Evolutionary conservation across 768 basidiomycete species (phyloP), one percentile per base, ranked within the genome.

Genomic region (Macrolepiota dolichaula): DNA sequence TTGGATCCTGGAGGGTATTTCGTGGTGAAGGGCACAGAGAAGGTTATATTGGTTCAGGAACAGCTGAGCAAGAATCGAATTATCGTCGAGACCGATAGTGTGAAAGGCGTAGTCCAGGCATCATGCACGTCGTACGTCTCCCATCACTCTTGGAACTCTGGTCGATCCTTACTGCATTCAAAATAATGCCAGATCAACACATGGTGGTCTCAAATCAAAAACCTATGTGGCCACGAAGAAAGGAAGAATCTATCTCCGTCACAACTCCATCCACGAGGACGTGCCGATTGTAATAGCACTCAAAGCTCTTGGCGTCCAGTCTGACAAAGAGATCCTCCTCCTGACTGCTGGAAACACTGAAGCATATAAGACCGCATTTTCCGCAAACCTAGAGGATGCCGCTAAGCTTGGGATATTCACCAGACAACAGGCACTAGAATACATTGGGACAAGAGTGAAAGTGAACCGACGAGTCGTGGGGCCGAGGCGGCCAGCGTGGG

Each of bases 1-100:
- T 81, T 98, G 61, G 97, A 99, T 76, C 96, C 97, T 11, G 97
- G 97, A n/a, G 97, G 97, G 3, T 98, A 98, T 72, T 99, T 99
- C 73, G 90, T 99, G 61, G 97, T 99, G 55, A 98, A 96, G 75
- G 96, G 96, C 38, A 99, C 96, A 46, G 96, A 99, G 76, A 99
- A 98, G 76, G 97, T 99, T 67, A 99, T 99, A 66, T 80, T 99
- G 63, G 96, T 99, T 6, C 97, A 99, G 73, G 97, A 98, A 72
- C 97, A 99, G 76, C 76, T 98, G 69, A 96, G 93, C 81, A 98
- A 98, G 81, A 98, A 99, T 73, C 85, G 97, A 44, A 99, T 99
- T 70, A 98, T 99, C 66, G 97, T 99, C 63, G 97, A 98, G 78
- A 91, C 89, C 5, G 97, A 98, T 73, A 75, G 82, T 22, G 87